These are phyloP conservation scores for Colletotrichum musae DNA, from an alignment of 2,329 filamentous ascomycete genomes.

Conservation along the genomic window DNA sequence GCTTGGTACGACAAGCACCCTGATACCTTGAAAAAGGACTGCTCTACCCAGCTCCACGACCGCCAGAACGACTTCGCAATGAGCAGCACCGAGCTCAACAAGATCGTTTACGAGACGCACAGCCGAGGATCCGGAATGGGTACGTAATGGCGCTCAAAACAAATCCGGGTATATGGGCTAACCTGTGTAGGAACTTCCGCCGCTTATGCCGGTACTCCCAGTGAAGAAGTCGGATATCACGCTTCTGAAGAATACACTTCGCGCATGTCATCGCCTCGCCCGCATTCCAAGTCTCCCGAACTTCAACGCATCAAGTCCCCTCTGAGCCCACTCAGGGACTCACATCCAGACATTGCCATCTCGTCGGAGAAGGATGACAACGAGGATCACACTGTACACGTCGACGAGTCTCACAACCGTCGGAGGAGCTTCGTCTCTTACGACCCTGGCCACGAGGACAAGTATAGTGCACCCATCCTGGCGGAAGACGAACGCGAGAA, in stretches of 20 bases:
- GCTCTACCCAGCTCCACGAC: conserved; percentile 69
- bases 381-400: conserved; percentile 79
- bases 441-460: conserved; percentile 46
- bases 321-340: conserved; percentile 45
- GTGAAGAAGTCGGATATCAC: conserved; percentile 91
- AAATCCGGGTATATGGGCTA: conserved; percentile 32
- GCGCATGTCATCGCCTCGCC: conserved; percentile 79
- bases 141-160: conserved; percentile 49
- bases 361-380: conserved; percentile 52
- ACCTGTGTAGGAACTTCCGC: conserved; percentile 72
- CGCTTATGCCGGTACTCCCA: conserved; percentile 80
- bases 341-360: conserved; percentile 47
- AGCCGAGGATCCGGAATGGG: conserved; percentile 66
- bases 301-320: conserved; percentile 50
- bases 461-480: conserved; percentile 83
- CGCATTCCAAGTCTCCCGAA: conserved; percentile 59
- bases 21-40: conserved; percentile 82
- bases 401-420: conserved; percentile 75
- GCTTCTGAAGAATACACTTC: conserved; percentile 88
- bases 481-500: conserved; percentile 90
- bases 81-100: conserved; percentile 92
- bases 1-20: conserved; percentile 96
- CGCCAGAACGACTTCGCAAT: conserved; percentile 81
- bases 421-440: conserved; percentile 52
- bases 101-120: conserved; percentile 83